Conservation (phyloP, 1,139 yeast genomes). For the Hemisphaericaspora lyxosophila region DNA sequence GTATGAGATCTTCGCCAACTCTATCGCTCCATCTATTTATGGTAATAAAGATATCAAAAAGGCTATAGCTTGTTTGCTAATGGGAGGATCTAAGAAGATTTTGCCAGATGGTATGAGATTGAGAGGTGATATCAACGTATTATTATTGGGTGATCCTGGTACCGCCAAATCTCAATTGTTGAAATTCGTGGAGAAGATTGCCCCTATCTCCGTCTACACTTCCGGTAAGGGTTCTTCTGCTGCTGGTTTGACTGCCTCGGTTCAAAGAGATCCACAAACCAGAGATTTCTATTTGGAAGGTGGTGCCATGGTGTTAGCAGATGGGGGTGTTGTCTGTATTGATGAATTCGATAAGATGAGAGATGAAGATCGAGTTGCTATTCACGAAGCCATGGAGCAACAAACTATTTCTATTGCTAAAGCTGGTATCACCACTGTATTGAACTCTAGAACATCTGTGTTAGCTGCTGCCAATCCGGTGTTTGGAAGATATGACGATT, state of each 20-base stretch:
- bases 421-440: conserved; percentile 96
- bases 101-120: conserved; percentile 95
- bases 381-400: conserved; percentile 99
- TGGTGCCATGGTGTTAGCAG: conserved; percentile 99
- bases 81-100: conserved; percentile 93
- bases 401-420: conserved; percentile 99
- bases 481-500: conserved; percentile 93
- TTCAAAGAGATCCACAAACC: conserved; percentile 84
- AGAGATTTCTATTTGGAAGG: conserved; percentile 96
- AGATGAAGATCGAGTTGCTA: conserved; percentile 98
- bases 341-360: conserved; percentile 99
- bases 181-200: conserved; percentile 90
- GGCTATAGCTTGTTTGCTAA: conserved; percentile 84
- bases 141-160: conserved; percentile 96
- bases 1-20: conserved; percentile 78
- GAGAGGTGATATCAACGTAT: conserved; percentile 94
- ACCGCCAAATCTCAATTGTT: conserved; percentile 95
- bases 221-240: conserved; percentile 99
- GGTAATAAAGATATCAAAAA: conserved; percentile 92
- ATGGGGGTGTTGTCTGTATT: conserved; percentile 98
- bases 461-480: conserved; percentile 98
- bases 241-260: conserved; percentile 98
- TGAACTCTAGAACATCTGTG: conserved; percentile 93
- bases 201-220: conserved; percentile 94
- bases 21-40: conserved; percentile 95